Conservation (phyloP, 108 stramenopile species). For the Cyclostephanos invisitatus region DNA sequence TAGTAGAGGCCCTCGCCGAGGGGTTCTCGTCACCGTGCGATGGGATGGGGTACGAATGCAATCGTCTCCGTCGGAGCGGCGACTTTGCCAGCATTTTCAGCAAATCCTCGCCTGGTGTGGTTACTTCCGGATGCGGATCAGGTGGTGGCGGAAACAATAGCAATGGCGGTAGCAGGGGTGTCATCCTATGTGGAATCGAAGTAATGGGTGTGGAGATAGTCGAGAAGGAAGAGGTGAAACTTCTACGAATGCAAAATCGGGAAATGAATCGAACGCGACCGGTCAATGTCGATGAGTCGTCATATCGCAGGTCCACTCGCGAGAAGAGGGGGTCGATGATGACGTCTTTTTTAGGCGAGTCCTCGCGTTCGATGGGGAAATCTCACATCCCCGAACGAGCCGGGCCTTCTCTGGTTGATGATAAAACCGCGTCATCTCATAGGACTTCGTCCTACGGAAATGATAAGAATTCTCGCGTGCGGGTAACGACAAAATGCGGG, state of each 20-base stretch:
- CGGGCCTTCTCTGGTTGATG: background rate
- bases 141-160: background rate
- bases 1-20: slow-evolving; percentile 74
- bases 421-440: background rate
- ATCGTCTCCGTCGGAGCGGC: slow-evolving; percentile 29
- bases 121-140: background rate
- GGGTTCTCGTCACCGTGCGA: slow-evolving; percentile 44
- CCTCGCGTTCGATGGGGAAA: background rate
- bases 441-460: slow-evolving; percentile 34
- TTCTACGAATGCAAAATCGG: slow-evolving; percentile 11
- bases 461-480: slow-evolving; percentile 36
- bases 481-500: slow-evolving; percentile 60
- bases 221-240: slow-evolving; percentile 45
- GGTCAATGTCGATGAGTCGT: slow-evolving; percentile 3
- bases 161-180: slow-evolving; percentile 14
- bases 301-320: slow-evolving; percentile 35
- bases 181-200: slow-evolving; percentile 53
- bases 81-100: slow-evolving; percentile 34
- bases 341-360: slow-evolving; percentile 13
- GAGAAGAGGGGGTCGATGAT: slow-evolving; percentile 33
- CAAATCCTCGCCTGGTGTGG: background rate
- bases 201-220: slow-evolving; percentile 43
- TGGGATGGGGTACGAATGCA: background rate
- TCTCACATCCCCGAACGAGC: background rate
- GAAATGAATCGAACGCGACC: background rate